phyloP scores from a whole-genome alignment of 257 asterid species.

The Perilla frutescens region DNA sequence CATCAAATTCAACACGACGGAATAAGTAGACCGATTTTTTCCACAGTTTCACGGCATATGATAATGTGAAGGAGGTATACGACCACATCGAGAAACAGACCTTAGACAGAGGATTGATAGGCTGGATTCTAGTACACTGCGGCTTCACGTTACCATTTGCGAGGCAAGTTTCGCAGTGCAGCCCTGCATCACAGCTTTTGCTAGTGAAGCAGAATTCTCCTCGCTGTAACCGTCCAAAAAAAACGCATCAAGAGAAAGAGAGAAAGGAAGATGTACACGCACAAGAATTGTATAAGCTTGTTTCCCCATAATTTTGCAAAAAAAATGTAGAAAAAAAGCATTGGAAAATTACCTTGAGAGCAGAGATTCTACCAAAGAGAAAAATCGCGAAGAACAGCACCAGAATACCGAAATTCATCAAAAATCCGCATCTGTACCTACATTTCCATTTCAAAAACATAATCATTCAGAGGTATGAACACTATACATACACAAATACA shows the following conservation, averaged over 20 bases:
- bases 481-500: not conserved
- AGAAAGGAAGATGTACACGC: constrained; percentile 17
- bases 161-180: constrained; percentile 90
- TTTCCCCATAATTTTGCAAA: not conserved
- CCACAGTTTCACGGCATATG: not conserved
- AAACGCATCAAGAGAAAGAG: not conserved
- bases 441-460: not conserved
- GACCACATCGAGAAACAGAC: constrained; percentile 34
- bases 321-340: not conserved
- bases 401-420: constrained; percentile 41
- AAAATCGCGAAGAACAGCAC: constrained; percentile 49
- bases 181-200: constrained; percentile 60
- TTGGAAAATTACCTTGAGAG: constrained; percentile 57
- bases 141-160: constrained; percentile 72
- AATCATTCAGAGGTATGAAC: constrained; percentile 8
- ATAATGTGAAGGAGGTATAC: not conserved
- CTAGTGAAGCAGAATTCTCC: constrained; percentile 66
- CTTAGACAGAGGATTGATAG: constrained; percentile 77
- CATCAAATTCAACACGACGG: constrained; percentile 4
- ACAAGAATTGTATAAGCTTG: not conserved
- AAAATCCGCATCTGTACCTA: constrained; percentile 35
- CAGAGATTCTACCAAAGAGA: constrained; percentile 49
- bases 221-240: constrained; percentile 47
- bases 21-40: not conserved
- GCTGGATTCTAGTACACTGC: constrained; percentile 81